Conservation (phyloP, 2,329 filamentous ascomycete genomes). For the Clarireedia homoeocarpa region DNA sequence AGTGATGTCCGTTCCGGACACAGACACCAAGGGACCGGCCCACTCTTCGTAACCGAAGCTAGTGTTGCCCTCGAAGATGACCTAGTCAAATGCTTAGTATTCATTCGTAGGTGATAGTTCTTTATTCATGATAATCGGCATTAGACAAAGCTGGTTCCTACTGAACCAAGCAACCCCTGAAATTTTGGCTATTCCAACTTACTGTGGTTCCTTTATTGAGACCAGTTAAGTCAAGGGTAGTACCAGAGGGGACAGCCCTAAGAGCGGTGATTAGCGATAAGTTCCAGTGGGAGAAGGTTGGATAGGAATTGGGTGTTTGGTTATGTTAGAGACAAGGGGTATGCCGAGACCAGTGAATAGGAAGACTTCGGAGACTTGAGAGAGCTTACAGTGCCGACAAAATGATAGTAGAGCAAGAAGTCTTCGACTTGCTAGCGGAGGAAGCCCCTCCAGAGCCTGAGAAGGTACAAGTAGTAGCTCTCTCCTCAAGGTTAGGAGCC, state of each 20-base stretch:
- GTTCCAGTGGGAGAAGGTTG: no score
- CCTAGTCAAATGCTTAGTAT: constrained; percentile 17
- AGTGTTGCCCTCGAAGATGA: constrained; percentile 58
- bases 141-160: no score
- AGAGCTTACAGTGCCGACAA: constrained; percentile 37
- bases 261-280: no score
- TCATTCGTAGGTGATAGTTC: neutral
- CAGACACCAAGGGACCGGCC: constrained; percentile 53
- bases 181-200: neutral
- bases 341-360: no score
- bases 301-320: no score
- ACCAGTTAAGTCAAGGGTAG: constrained; percentile 50
- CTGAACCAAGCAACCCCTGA: no score
- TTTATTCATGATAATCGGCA: no score
- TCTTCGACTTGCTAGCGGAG: constrained; percentile 40
- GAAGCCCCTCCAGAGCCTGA: constrained; percentile 35
- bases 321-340: no score
- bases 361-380: no score
- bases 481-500: constrained; percentile 9
- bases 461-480: constrained; percentile 44
- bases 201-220: constrained; percentile 39
- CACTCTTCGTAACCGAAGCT: constrained; percentile 59
- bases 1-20: constrained; percentile 48
- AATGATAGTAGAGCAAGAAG: constrained; percentile 45
- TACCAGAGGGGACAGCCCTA: constrained; percentile 44